Base-by-base conservation (phyloP, 805 yeast genomes). In the Starmera amethionina region DNA sequence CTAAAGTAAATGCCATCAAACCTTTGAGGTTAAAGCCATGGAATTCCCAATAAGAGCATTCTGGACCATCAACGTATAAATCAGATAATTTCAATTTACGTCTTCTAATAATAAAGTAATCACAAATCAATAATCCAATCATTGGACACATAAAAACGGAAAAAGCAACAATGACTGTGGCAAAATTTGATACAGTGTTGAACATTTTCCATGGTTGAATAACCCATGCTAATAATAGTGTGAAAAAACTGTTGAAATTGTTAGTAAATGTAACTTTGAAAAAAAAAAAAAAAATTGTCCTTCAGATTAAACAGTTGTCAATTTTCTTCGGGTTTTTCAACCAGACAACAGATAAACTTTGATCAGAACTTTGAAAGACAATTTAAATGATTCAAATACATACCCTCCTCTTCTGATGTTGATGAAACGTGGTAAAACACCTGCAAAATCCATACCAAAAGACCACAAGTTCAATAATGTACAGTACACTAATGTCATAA, bases 391-490 rank as follows among this genome's bases (percentile, higher is more conserved):
- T n/a, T n/a, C n/a, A n/a, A n/a, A n/a, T 22, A 22, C 27, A 22
- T 22, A 22, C 27, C 27, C 27, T 22, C 36, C 36, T 34, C 36
- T 34, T 19, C 29, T 34, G 29, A 34, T 34, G 8, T 34, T 25
- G n/a, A 34, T 30, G 18, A 13, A 36, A 18, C 28, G 30, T 30
- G 38, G 38, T 13, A 16, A 36, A 8, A 18, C 18, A 30, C 27
- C 27, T 11, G 38, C 60, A 47, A 70, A 45, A 42, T 68, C 73
- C 63, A 67, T 70, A 3, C 70, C 72, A 4, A 67, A 69, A 12
- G 68, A 56, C 28, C 61, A 52, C 7, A 64, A 57, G 42, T 64
- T 64, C n/a, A 58, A 68, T 25, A 62, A 49, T 4, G 51, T 43
- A 40, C 59, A 59, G 36, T 52, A 49, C 11, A 30, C 32, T 14